Conservation (phyloP, 2,329 filamentous ascomycete genomes). For the Exophiala lecanii-corni region DNA sequence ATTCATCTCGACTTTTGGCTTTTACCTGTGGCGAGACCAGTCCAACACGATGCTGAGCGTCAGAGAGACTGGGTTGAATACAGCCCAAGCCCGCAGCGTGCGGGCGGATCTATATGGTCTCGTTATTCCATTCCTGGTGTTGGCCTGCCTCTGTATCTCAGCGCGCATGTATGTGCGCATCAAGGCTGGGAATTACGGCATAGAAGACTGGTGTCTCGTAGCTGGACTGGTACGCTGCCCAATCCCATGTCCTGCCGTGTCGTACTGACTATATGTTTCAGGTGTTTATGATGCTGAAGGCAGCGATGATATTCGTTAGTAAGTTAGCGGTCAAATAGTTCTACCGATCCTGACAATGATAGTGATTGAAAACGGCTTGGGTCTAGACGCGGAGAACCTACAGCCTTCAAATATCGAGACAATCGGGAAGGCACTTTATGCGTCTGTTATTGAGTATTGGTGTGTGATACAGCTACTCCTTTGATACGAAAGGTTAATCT, state of each 20-base stretch:
- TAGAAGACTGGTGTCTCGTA: background rate
- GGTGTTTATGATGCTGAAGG: background rate
- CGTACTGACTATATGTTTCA: background rate
- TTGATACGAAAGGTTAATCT: background rate
- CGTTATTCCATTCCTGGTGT: background rate
- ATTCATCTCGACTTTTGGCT: background rate
- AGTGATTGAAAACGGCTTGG: slow-evolving; percentile 1
- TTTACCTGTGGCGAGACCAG: background rate
- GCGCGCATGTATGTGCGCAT: background rate
- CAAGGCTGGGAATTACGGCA: background rate
- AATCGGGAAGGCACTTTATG: background rate
- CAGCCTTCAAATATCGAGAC: background rate
- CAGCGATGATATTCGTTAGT: background rate
- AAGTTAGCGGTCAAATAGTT: background rate
- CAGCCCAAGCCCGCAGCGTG: background rate
- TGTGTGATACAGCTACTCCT: background rate
- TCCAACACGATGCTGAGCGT: background rate
- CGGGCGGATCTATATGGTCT: background rate
- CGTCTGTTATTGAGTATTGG: background rate
- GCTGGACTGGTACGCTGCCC: background rate
- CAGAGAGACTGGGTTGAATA: background rate
- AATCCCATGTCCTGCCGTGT: background rate
- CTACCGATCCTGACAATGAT: background rate
- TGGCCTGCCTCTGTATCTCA: background rate
- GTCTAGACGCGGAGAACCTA: background rate